Percentiles rank a stretch among this genome's conserved stretches.
Conservation (phyloP, 176 grass and related monocot genomes). For the Juncus inflexus region DNA sequence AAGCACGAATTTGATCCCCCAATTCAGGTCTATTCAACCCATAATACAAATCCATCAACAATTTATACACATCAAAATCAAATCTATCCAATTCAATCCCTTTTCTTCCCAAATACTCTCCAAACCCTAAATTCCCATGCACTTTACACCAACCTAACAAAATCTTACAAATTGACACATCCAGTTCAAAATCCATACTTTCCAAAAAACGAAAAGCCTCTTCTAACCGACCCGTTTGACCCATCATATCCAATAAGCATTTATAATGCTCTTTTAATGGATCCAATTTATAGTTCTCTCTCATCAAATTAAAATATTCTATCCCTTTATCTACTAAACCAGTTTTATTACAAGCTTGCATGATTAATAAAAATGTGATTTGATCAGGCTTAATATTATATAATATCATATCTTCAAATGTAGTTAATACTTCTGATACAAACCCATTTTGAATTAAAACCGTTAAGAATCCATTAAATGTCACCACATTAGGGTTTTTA, state of each 20-base stretch:
- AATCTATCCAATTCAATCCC: conserved; percentile 35
- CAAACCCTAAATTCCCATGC: conserved; percentile 34
- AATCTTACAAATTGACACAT: conserved; percentile 31
- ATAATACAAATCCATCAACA: conserved; percentile 35
- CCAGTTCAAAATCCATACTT: conserved; percentile 40
- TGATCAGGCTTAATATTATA: conserved; percentile 46
- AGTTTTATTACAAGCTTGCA: conserved; percentile 45
- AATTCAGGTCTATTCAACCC: conserved; percentile 31
- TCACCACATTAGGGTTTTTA: conserved; percentile 53
- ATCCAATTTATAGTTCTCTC: conserved; percentile 38
- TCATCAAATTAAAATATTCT: conserved; percentile 63
- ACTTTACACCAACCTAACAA: conserved; percentile 39
- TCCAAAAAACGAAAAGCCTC: conserved; percentile 42
- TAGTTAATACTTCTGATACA: conserved; percentile 45
- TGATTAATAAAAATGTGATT: conserved; percentile 56
- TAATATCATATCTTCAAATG: conserved; percentile 84
- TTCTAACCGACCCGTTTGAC: conserved; percentile 49
- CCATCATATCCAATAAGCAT: conserved; percentile 63
- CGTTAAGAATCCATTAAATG: conserved; percentile 64
- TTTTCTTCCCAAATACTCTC: conserved; percentile 33
- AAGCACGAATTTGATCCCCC: conserved; percentile 20
- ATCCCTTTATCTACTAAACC: conserved; percentile 55
- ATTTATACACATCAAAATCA: conserved; percentile 28
- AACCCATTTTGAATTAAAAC: conserved; percentile 35
- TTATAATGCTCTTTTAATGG: conserved; percentile 62